Conservation (phyloP, 2,329 filamentous ascomycete genomes). For the Septoria petroselini region DNA sequence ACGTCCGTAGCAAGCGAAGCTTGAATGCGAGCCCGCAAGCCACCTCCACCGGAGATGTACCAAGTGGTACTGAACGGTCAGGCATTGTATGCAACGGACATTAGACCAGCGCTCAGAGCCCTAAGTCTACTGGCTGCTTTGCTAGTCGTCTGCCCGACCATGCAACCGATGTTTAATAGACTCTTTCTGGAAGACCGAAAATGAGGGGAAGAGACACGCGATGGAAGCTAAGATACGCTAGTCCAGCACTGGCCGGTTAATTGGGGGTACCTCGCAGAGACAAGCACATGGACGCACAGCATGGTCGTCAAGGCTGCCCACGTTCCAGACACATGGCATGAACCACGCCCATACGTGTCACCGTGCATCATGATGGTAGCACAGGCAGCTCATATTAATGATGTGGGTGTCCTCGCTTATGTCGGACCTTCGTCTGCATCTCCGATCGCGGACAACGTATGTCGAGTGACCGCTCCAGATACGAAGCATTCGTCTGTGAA, state of each 20-base stretch:
- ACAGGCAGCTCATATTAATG: background rate
- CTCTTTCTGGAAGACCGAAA: conserved; percentile 20
- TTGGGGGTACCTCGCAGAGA: too few species aligned
- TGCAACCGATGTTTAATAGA: conserved; percentile 15
- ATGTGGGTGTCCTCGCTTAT: background rate
- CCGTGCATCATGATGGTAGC: background rate
- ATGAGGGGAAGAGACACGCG: conserved; percentile 5
- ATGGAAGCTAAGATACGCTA: conserved; percentile 4
- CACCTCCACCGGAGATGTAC: conserved; percentile 7
- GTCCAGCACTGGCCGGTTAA: background rate
- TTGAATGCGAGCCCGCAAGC: conserved; percentile 1
- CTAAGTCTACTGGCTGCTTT: background rate
- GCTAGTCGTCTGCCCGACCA: conserved; percentile 5
- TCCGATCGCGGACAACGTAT: too few species aligned
- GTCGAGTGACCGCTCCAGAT: background rate
- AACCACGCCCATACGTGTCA: background rate
- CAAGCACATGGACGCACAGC: conserved; percentile 8
- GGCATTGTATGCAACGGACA: background rate
- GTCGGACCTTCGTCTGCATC: too few species aligned
- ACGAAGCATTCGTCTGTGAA: background rate
- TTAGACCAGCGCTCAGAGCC: conserved; percentile 9
- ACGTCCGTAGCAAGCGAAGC: conserved; percentile 9
- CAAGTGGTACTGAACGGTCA: background rate
- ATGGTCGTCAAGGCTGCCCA: conserved; percentile 4
- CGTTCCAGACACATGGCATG: conserved; percentile 15